Evolutionary conservation across 192 early-diverging fungal species (phyloP).

Genomic region (Piromyces finnis): DNA sequence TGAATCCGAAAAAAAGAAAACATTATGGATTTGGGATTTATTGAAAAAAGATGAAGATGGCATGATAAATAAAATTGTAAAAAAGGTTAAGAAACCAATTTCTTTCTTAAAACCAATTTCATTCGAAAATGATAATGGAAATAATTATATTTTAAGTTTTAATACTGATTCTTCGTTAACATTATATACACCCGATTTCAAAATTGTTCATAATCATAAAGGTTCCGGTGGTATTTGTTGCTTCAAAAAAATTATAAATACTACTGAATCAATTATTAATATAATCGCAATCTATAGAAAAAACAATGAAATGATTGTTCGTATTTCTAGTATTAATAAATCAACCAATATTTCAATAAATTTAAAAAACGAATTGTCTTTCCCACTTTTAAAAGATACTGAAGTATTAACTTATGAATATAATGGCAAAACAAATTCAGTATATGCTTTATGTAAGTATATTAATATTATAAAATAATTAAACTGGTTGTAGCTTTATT

Average conservation of each 20-base stretch:
- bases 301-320: neutral
- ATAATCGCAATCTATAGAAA: neutral
- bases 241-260: neutral
- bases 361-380: neutral
- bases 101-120: neutral
- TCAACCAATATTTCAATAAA: neutral
- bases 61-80: neutral
- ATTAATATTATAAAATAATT: neutral
- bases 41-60: neutral
- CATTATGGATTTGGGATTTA: neutral
- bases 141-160: neutral
- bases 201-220: neutral
- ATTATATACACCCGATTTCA: neutral
- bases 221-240: neutral
- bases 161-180: neutral
- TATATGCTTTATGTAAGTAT: neutral
- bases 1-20: neutral
- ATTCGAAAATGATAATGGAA: neutral
- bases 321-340: neutral
- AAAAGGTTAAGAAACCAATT: neutral
- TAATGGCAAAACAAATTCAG: neutral
- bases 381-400: neutral
- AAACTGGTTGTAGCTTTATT: too few species aligned
- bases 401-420: neutral
- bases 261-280: neutral